Conservation (phyloP, 768 basidiomycete genomes). For the Saitozyma podzolica region DNA sequence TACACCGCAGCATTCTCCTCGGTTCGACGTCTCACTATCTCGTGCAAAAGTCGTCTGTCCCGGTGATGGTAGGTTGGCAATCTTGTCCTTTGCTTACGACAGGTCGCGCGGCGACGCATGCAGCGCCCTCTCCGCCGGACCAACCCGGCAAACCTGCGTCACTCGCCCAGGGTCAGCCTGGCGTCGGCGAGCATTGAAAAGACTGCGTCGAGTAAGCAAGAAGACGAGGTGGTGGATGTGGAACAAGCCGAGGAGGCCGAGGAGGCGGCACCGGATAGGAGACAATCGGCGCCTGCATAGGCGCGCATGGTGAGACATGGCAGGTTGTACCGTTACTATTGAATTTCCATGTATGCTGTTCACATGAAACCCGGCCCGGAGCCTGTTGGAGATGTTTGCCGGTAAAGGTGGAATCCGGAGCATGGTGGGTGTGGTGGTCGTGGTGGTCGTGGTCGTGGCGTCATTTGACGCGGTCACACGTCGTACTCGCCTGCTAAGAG, state of each 20-base stretch:
- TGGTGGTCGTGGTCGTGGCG: no score
- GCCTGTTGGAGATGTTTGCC: no score
- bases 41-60: slow-evolving; percentile 81
- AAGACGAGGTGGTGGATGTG: slow-evolving; percentile 66
- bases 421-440: no score
- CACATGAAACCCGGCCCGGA: no score
- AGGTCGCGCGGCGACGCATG: slow-evolving; percentile 78
- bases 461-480: no score
- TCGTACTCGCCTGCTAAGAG: no score
- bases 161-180: slow-evolving; percentile 78
- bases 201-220: slow-evolving; percentile 74
- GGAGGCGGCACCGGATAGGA: slow-evolving; percentile 4
- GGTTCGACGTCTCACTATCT: slow-evolving; percentile 91
- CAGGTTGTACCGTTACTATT: no score
- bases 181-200: slow-evolving; percentile 83
- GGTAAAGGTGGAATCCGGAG: no score
- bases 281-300: no score
- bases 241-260: slow-evolving; percentile 58
- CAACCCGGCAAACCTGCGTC: slow-evolving; percentile 59
- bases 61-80: slow-evolving; percentile 70
- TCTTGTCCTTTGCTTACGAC: background rate
- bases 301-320: no score
- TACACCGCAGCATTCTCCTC: slow-evolving; percentile 69
- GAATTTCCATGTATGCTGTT: no score
- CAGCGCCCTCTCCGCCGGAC: slow-evolving; percentile 76